Conservation (phyloP, 495 filamentous ascomycete genomes). For the Jackrogersella minutella region DNA sequence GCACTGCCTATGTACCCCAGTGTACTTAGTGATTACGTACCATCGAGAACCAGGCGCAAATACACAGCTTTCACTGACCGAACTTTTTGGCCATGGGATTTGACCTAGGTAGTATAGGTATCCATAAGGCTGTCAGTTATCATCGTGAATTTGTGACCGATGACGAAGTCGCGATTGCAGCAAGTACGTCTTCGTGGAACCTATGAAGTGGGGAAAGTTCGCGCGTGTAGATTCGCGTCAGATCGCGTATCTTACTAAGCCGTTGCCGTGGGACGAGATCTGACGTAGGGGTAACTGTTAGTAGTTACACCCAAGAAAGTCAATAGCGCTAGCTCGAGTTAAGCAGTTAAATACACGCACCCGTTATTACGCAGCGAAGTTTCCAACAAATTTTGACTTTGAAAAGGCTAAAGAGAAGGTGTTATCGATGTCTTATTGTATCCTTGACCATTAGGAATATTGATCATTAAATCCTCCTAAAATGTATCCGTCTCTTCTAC, state of each 20-base stretch:
- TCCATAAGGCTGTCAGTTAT: conserved; percentile 8
- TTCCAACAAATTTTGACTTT: conserved; percentile 5
- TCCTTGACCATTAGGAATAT: not conserved
- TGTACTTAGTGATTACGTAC: not conserved
- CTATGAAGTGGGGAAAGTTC: conserved; percentile 28
- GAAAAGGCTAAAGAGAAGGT: not conserved
- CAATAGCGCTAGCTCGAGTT: conserved; percentile 20
- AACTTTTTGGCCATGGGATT: not conserved
- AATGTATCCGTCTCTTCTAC: conserved; percentile 2
- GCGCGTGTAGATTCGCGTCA: conserved; percentile 31
- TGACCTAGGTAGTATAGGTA: not conserved
- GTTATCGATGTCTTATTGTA: not conserved
- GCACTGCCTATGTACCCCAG: not conserved
- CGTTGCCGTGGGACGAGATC: conserved; percentile 18
- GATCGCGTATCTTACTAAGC: conserved; percentile 36
- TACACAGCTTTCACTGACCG: not conserved
- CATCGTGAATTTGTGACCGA: not conserved
- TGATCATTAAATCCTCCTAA: not conserved
- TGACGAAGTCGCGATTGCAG: not conserved
- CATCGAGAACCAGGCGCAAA: not conserved
- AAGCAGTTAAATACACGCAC: not conserved
- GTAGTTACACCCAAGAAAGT: conserved; percentile 13
- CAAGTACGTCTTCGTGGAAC: conserved; percentile 4
- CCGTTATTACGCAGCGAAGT: not conserved
- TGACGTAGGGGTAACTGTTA: no score